Evolutionary conservation across 495 filamentous ascomycete genomes (phyloP).

Genomic region (Tuber borchii): DNA sequence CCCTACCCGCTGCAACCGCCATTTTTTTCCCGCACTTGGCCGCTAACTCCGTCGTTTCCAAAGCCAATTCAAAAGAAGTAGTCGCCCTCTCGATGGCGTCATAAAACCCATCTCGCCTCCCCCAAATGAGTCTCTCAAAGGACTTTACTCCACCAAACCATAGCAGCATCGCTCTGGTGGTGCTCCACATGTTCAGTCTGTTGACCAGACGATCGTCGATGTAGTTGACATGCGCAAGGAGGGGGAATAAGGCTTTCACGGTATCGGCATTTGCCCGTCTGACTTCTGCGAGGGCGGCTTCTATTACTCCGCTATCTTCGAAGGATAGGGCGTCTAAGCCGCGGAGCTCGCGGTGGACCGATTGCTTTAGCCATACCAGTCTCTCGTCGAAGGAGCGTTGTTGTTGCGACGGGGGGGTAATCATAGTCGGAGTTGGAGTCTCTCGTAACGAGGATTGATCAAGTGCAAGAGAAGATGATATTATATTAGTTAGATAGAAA

Average conservation of each 20-base stretch:
- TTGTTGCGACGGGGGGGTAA: neutral
- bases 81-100: neutral
- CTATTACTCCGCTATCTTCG: neutral
- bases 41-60: neutral
- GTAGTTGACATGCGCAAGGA: neutral
- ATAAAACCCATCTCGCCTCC: neutral
- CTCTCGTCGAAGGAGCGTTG: neutral
- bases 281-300: neutral
- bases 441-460: neutral
- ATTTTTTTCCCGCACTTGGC: neutral
- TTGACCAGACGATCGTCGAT: neutral
- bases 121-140: neutral
- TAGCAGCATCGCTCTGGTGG: neutral
- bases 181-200: neutral
- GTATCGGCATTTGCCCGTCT: neutral
- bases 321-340: neutral
- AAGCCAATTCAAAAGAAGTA: neutral
- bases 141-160: neutral
- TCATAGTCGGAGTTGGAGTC: neutral
- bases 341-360: neutral
- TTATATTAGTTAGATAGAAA: neutral
- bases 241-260: neutral
- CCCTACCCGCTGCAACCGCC: neutral
- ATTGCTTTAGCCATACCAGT: neutral
- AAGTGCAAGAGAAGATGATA: constrained; percentile 1